Conservation (phyloP, 2,329 filamentous ascomycete species). For the Pezicula carpinea region DNA sequence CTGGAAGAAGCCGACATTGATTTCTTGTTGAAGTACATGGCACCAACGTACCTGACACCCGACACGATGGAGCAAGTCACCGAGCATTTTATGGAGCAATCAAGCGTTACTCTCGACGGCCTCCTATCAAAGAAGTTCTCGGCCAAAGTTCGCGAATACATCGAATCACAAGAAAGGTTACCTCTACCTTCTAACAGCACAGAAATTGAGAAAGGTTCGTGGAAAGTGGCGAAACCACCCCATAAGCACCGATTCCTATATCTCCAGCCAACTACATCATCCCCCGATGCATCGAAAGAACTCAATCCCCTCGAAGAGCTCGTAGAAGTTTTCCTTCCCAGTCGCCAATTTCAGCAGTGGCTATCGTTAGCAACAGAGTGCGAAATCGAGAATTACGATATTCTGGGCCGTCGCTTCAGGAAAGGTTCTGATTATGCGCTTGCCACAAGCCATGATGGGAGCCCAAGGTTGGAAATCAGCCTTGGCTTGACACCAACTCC, state of each 20-base stretch:
- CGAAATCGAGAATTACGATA: conserved; percentile 65
- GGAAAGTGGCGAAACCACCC: conserved; percentile 79
- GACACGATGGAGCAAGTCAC: conserved; percentile 82
- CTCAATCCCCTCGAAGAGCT: conserved; percentile 68
- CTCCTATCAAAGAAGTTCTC: conserved; percentile 79
- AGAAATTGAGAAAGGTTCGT: conserved; percentile 55
- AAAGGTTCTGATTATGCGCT: conserved; percentile 87
- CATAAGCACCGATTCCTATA: conserved; percentile 96
- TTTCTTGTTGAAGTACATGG: conserved; percentile 85
- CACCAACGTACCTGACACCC: conserved; percentile 85
- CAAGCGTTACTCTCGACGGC: conserved; percentile 74
- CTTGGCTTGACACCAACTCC: conserved; percentile 78
- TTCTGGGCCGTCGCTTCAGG: conserved; percentile 83
- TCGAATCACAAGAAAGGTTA: conserved; percentile 59
- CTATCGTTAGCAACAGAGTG: conserved; percentile 77
- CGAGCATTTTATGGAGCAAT: conserved; percentile 76
- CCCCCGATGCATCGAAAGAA: conserved; percentile 31
- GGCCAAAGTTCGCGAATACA: conserved; percentile 62
- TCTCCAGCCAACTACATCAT: conserved; percentile 49
- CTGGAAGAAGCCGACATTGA: conserved; percentile 78
- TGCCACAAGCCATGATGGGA: conserved; percentile 75
- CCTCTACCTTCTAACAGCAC: conserved; percentile 39
- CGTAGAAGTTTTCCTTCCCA: conserved; percentile 77
- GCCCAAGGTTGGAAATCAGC: conserved; percentile 80
- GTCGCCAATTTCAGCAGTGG: conserved; percentile 84